Evolutionary conservation across 2,329 filamentous ascomycete genomes (phyloP).

Genomic region (Pyrenochaeta sp.): DNA sequence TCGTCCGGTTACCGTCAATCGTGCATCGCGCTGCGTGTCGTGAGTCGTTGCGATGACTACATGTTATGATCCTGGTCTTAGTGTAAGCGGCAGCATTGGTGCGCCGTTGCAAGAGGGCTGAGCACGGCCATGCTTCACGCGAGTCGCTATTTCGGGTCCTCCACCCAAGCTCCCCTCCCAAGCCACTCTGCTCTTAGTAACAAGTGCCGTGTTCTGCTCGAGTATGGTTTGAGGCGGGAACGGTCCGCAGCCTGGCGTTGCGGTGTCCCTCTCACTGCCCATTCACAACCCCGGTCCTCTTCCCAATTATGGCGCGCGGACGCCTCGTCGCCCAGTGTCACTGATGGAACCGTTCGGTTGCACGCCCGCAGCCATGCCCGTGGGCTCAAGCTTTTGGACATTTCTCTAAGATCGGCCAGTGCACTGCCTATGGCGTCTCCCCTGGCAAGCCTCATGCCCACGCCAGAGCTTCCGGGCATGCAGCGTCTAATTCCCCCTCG

Average conservation of each 20-base stretch:
- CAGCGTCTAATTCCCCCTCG: constrained; percentile 36
- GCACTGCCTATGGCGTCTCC: constrained; percentile 37
- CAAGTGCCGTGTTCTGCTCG: constrained; percentile 30
- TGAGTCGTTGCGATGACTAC: constrained; percentile 22
- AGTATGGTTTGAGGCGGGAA: constrained; percentile 43
- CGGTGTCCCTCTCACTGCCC: constrained; percentile 22
- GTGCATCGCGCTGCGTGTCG: constrained; percentile 6
- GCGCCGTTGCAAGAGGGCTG: constrained; percentile 41
- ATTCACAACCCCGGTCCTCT: constrained; percentile 24
- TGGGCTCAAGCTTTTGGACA: constrained; percentile 41
- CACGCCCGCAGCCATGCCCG: constrained; percentile 43
- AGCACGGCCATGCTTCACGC: constrained; percentile 31
- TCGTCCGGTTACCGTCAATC: constrained; percentile 8
- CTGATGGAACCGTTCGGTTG: constrained; percentile 46
- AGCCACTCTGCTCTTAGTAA: constrained; percentile 43
- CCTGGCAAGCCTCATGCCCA: constrained; percentile 27
- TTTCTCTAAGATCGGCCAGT: constrained; percentile 30
- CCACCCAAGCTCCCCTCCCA: constrained; percentile 23
- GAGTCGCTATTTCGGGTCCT: constrained; percentile 40
- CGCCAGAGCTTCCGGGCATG: constrained; percentile 38
- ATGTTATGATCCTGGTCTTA: constrained; percentile 27
- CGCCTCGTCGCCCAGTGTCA: constrained; percentile 35
- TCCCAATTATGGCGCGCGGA: constrained; percentile 42
- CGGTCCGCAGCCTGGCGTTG: constrained; percentile 47
- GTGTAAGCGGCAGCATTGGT: constrained; percentile 35